Evolutionary conservation across 306 rosid genomes (phyloP).

Genomic region (Erythrophleum fordii): DNA sequence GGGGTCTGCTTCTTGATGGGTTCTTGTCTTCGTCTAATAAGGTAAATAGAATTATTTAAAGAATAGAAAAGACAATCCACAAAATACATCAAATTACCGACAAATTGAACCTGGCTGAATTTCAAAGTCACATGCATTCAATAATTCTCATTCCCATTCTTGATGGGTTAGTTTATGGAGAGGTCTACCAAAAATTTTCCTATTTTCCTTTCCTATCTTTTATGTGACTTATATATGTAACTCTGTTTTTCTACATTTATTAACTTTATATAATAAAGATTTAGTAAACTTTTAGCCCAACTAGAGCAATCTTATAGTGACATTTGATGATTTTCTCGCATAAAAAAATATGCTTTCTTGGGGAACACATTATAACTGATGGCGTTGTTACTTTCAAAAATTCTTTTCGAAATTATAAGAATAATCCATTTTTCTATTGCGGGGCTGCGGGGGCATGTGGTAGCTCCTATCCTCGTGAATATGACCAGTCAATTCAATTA

Average conservation of each 20-base stretch:
- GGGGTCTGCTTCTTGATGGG: slow-evolving; percentile 17
- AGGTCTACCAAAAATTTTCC: background rate
- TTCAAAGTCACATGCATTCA: background rate
- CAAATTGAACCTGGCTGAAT: background rate
- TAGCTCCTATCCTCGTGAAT: too few species aligned
- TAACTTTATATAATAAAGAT: too few species aligned
- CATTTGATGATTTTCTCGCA: background rate
- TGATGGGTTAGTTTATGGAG: background rate
- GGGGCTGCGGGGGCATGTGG: too few species aligned
- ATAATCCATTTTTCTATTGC: too few species aligned
- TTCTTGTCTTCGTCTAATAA: background rate
- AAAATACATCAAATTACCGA: background rate
- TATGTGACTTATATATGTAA: background rate
- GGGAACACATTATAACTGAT: too few species aligned
- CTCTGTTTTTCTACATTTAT: background rate
- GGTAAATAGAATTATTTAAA: background rate
- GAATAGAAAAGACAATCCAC: background rate
- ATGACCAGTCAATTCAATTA: too few species aligned
- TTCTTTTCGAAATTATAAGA: too few species aligned
- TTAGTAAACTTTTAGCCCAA: background rate
- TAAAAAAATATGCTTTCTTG: too few species aligned
- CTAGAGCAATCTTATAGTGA: background rate
- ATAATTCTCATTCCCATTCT: background rate
- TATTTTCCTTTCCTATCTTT: too few species aligned
- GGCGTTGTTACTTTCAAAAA: too few species aligned